These are phyloP conservation scores for Hymenoscyphus repandus DNA, from an alignment of 2,329 filamentous ascomycete species.

Conservation along the genomic window DNA sequence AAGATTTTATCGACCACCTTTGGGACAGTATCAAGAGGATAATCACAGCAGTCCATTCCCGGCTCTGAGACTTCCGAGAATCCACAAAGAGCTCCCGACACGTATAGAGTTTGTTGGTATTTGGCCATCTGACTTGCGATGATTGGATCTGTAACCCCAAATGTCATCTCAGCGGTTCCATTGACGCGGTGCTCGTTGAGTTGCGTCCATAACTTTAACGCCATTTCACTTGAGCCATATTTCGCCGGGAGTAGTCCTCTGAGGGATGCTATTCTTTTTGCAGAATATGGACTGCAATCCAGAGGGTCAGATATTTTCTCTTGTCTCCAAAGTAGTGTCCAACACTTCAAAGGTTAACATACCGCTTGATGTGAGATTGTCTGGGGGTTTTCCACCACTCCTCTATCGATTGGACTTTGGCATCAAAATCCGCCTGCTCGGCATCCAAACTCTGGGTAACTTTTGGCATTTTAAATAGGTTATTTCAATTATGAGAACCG, in stretches of 20 bases:
- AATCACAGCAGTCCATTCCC: constrained; percentile 39
- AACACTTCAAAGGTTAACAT: constrained; percentile 14
- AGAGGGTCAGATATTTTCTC: no score
- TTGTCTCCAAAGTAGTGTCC: no score
- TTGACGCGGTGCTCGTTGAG: constrained; percentile 32
- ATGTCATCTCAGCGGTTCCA: constrained; percentile 34
- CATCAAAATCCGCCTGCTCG: constrained; percentile 32
- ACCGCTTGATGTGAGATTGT: constrained; percentile 26
- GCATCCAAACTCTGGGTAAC: constrained; percentile 18
- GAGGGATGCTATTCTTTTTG: constrained; percentile 32
- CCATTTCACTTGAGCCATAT: constrained; percentile 31
- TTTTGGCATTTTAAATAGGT: constrained; percentile 15
- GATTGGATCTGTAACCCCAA: constrained; percentile 35
- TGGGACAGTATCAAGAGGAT: constrained; percentile 38
- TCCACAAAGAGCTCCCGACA: constrained; percentile 37
- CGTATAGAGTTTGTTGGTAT: constrained; percentile 36
- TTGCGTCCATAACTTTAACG: constrained; percentile 34
- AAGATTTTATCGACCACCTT: constrained; percentile 38
- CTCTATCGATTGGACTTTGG: constrained; percentile 32
- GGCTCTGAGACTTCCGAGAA: constrained; percentile 34
- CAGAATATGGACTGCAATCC: constrained; percentile 31
- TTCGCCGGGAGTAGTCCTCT: constrained; percentile 28
- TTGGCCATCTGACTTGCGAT: constrained; percentile 35
- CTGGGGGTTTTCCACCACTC: constrained; percentile 31
- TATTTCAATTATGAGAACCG: no score